Evolutionary conservation across 2,329 filamentous ascomycete genomes (phyloP).

Genomic region (Plectosphaerella sp.): DNA sequence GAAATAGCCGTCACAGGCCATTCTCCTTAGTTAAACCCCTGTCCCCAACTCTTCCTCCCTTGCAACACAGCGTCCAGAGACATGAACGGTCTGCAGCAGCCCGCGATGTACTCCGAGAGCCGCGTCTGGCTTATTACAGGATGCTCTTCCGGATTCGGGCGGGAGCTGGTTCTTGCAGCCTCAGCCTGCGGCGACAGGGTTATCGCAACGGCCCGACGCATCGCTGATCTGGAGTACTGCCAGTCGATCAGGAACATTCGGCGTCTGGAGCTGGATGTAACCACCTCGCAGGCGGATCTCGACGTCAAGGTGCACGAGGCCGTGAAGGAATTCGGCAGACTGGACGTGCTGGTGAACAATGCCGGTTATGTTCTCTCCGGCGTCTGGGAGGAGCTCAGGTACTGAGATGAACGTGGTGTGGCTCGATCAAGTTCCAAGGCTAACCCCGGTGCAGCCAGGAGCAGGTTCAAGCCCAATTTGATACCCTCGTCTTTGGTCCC

Average conservation of each 20-base stretch:
- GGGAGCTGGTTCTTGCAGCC: neutral
- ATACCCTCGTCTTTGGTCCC: conserved; percentile 31
- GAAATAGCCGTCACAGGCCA: neutral
- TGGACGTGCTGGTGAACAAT: conserved; percentile 3
- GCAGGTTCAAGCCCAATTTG: conserved; percentile 18
- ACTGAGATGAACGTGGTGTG: neutral
- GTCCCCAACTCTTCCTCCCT: neutral
- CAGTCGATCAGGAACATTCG: neutral
- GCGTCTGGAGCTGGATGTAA: neutral
- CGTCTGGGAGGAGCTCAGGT: conserved; percentile 1
- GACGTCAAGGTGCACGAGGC: neutral
- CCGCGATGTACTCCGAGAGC: neutral
- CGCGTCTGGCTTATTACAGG: conserved; percentile 1
- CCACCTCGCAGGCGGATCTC: neutral
- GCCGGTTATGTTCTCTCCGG: conserved; percentile 2
- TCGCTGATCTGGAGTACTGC: neutral
- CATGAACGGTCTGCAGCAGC: neutral
- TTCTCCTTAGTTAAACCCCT: neutral
- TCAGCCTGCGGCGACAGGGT: neutral
- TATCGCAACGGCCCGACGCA: neutral
- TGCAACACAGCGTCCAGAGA: neutral
- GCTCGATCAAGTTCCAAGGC: neutral
- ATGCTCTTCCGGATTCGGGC: conserved; percentile 1
- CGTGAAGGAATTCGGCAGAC: neutral
- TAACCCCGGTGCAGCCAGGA: conserved; percentile 12